Base-by-base conservation (phyloP, 257 asterid species). In the Perilla frutescens region DNA sequence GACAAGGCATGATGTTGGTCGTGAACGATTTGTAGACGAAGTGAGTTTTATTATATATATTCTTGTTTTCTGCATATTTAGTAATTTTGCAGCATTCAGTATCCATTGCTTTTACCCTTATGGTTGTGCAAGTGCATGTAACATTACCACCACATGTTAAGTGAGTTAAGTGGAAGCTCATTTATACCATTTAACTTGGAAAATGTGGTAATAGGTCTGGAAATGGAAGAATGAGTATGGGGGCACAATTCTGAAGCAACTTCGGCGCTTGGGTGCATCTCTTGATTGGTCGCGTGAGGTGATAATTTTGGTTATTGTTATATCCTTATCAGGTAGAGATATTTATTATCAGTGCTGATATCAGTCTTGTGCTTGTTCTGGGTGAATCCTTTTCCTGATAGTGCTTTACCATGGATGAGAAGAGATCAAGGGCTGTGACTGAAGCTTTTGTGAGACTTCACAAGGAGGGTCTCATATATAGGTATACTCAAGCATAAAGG, bases 381-480 rank as follows among this genome's bases (percentile, higher is more conserved):
- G 54, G 54, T 59, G 29, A 34, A 50, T 36, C 68, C 40, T 15
- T 55, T 61, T 67, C 61, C 6, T 64, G 63, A 57, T 54, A 94
- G 99, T 87, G 95, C 79, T 94, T 88, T 80, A 91, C 99, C 65
- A 90, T 94, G 99, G 97, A 94, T 71, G 97, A 91, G 77, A 87
- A 87, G 73, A 83, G 97, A 80, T 90, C 97, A 8, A 77, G 49
- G 76, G 97, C 99, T 70, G 99, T 94, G 79, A 91, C 92, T 29
- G 99, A 90, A 87, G 99, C 97, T 62, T 94, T 94, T 80, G 96
- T 91, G 44, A 90, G 97, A 79, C 92, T 94, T 49, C 79, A 89
- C 80, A 71, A 85, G 80, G 95, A 91, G 81, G 92, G 88, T 73
- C 95, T 91, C 66, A 88, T 91, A 79, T 94, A 94, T 86, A 84